Evolutionary conservation across 192 early-diverging fungal genomes (phyloP).

Genomic region (Backusella luteola): DNA sequence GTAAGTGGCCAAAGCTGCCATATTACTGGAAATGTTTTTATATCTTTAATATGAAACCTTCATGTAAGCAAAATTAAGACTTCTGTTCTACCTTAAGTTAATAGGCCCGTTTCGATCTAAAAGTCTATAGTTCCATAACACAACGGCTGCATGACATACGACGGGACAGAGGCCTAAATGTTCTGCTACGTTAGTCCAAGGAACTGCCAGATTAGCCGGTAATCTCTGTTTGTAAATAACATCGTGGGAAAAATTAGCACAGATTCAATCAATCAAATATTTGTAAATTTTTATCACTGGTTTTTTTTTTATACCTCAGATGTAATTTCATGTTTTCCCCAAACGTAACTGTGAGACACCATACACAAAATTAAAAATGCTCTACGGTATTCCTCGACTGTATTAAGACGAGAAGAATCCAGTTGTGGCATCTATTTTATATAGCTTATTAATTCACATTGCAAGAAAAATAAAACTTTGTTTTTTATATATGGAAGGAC

Average conservation of each 20-base stretch:
- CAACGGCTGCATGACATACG: conserved; percentile 81
- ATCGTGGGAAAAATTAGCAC: conserved; percentile 16
- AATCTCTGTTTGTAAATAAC: conserved; percentile 47
- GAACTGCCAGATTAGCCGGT: conserved; percentile 76
- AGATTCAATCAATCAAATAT: conserved; percentile 4
- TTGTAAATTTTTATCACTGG: neutral
- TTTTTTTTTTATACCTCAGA: conserved; percentile 56
- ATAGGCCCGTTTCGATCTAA: conserved; percentile 78
- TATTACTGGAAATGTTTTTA: conserved; percentile 52
- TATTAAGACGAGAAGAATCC: conserved; percentile 55
- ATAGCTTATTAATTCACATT: neutral
- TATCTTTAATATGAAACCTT: conserved; percentile 12
- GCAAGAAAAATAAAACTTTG: neutral
- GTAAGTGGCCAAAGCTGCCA: conserved; percentile 81
- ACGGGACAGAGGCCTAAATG: conserved; percentile 85
- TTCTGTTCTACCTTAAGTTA: conserved; percentile 58
- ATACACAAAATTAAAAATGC: conserved; percentile 88
- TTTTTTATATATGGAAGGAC: neutral
- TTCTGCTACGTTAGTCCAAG: conserved; percentile 75
- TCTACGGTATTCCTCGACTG: conserved; percentile 72
- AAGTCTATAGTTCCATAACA: conserved; percentile 90
- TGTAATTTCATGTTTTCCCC: conserved; percentile 78
- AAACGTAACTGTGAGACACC: conserved; percentile 89
- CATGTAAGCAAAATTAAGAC: neutral
- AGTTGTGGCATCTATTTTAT: conserved; percentile 72